phyloP scores from a whole-genome alignment of 2,329 filamentous ascomycete genomes.

The Claviceps spartinae region DNA sequence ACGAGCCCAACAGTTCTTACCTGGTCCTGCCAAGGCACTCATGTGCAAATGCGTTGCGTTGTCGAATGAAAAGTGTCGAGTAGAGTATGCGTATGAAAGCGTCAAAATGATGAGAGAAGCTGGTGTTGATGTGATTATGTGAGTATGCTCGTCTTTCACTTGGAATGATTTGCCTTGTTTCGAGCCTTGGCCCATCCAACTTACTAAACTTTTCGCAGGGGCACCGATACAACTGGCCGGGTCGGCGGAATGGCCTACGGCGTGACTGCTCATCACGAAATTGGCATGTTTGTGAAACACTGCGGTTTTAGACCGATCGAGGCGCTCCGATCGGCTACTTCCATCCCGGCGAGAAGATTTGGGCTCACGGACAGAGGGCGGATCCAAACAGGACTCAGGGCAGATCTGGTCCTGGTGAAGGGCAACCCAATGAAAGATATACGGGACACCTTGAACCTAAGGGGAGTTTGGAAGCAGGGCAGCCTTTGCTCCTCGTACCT shows the following conservation, averaged over 20 bases:
- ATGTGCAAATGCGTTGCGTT: conserved; percentile 6
- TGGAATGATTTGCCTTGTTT: not conserved
- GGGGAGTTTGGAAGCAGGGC: conserved; percentile 9
- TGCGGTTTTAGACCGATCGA: conserved; percentile 7
- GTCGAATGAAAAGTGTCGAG: conserved; percentile 2
- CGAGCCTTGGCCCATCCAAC: not conserved
- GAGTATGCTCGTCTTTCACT: not conserved
- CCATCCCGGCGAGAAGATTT: conserved; percentile 7
- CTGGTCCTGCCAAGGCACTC: conserved; percentile 4
- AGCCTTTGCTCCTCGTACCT: conserved; percentile 4
- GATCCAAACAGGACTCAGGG: conserved; percentile 6
- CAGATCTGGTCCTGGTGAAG: conserved; percentile 8
- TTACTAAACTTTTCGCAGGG: conserved; percentile 1
- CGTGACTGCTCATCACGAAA: conserved; percentile 7
- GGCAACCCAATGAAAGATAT: conserved; percentile 6
- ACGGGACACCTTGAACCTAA: conserved; percentile 3
- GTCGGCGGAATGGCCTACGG: conserved; percentile 8
- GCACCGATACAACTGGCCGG: conserved; percentile 8
- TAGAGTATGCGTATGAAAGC: conserved; percentile 8
- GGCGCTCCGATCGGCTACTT: conserved; percentile 8
- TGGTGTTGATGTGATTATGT: conserved; percentile 8
- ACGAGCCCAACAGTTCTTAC: conserved; percentile 3
- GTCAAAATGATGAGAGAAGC: conserved; percentile 7
- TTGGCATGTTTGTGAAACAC: conserved; percentile 8
- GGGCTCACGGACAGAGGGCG: conserved; percentile 6